Evolutionary conservation across 495 filamentous ascomycete genomes (phyloP), one percentile per base, ranked within the genome.

Genomic region (Geoglossum glabrum): DNA sequence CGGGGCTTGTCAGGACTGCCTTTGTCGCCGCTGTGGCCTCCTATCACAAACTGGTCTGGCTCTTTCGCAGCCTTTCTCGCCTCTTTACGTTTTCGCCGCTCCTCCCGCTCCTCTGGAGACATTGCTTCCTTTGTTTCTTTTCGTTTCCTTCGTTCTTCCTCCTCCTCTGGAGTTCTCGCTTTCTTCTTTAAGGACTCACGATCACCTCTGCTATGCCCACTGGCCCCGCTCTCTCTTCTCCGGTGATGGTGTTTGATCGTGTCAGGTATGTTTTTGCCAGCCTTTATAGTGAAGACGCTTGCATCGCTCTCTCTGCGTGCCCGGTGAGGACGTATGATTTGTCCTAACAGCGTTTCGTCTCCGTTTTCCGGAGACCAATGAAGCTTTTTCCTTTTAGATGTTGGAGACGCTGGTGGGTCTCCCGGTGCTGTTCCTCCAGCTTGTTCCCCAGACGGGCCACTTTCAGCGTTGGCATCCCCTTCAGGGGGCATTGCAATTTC

Each of bases 181-280:
- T 56, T 45, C 33, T 38, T 52, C 23, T 52, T 52, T 26, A 28
- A n/a, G 11, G 28, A 27, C 7, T 28, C 23, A 21, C 49, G 49
- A 17, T 52, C 49, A 21, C 7, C 49, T 52, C 40, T 56, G 54
- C 54, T 56, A 17, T 56, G 15, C 1, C 54, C 33, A 33, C 54
- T 56, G 15, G 38, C 54, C 6, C 54, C 54, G 23, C 54, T 56
- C 25, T 38, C 54, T 45, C 54, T 56, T 45, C 54, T 56, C 13
- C 38, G 54, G 8, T 56, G 33, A 23, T 55, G 54, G 26, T 45
- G 31, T 23, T 56, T 56, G 1, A 15, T 3, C 4, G 33, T n/a
- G 30, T 45, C 54, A 6, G 31, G n/a, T 8, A 31, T 31, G 23
- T 25, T 26, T 56, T 45, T 26, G n/a, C 23, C 54, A 38, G 31